Evolutionary conservation across 495 filamentous ascomycete species (phyloP).

Genomic region (Penicillium silybi): DNA sequence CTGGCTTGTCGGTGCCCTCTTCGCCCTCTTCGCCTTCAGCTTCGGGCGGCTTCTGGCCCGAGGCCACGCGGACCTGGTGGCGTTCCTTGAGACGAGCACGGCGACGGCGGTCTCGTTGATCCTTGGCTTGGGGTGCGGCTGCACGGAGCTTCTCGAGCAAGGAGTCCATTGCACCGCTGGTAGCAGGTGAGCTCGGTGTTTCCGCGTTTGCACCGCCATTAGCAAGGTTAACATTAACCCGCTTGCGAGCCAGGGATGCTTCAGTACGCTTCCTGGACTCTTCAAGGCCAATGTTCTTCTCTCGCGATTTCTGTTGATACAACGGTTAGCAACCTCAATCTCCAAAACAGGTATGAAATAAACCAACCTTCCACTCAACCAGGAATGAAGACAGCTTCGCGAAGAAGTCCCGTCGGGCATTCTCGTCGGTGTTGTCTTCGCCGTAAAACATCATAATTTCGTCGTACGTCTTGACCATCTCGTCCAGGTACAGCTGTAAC

Average conservation of each 20-base stretch:
- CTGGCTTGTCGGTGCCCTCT: slow-evolving; percentile 19
- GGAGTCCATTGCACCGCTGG: slow-evolving; percentile 91
- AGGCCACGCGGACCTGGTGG: slow-evolving; percentile 89
- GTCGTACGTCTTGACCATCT: slow-evolving; percentile 86
- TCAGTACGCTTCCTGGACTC: slow-evolving; percentile 81
- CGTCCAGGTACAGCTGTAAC: slow-evolving; percentile 88
- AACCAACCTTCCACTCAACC: slow-evolving; percentile 78
- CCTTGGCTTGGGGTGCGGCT: slow-evolving; percentile 82
- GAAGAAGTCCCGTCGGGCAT: slow-evolving; percentile 94
- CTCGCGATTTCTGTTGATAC: slow-evolving; percentile 65
- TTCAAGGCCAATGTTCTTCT: slow-evolving; percentile 85
- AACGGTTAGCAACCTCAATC: not conserved
- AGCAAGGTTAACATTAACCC: slow-evolving; percentile 59
- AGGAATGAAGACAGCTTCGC: slow-evolving; percentile 90
- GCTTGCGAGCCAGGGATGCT: slow-evolving; percentile 84
- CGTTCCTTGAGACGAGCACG: slow-evolving; percentile 82
- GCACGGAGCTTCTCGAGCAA: slow-evolving; percentile 94
- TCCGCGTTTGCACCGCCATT: slow-evolving; percentile 40
- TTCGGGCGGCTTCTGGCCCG: slow-evolving; percentile 79
- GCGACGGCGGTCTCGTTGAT: slow-evolving; percentile 82
- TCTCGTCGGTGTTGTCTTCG: slow-evolving; percentile 89
- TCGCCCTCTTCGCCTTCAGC: slow-evolving; percentile 29
- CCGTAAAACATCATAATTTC: slow-evolving; percentile 97
- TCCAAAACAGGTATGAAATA: not conserved
- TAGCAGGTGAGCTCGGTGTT: slow-evolving; percentile 60